A percentile compares a stretch with the other conserved stretches of the same genome.
Conservation (phyloP, 352 stramenopile species). For the Pseudoperonospora humuli region DNA sequence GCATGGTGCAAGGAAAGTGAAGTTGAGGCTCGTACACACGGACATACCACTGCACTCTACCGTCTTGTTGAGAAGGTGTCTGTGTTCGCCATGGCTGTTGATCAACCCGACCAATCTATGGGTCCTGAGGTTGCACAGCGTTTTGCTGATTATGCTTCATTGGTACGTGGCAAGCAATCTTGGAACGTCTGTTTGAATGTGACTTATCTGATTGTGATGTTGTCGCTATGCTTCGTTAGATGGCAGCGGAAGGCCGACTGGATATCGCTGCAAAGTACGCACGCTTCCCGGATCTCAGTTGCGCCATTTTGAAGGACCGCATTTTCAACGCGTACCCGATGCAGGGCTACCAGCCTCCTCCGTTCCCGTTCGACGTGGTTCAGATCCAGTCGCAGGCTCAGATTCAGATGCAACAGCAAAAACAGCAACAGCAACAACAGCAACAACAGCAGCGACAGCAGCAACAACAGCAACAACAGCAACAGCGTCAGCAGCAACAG, state of each 20-base stretch:
- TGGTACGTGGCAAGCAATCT: conserved; percentile 5
- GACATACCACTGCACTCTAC: conserved; percentile 85
- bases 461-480: conserved; percentile 30
- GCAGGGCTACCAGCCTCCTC: conserved; percentile 69
- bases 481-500: conserved; percentile 25
- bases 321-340: conserved; percentile 80
- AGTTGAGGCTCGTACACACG: conserved; percentile 53
- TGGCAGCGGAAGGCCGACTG: conserved; percentile 90
- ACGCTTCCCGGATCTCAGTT: conserved; percentile 67
- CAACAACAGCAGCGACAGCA: conserved; percentile 28
- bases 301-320: conserved; percentile 76
- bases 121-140: conserved; percentile 80
- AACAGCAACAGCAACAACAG: conserved; percentile 36
- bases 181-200: neutral
- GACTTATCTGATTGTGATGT: conserved; percentile 1
- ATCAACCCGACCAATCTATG: conserved; percentile 80
- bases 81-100: conserved; percentile 87
- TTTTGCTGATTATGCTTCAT: conserved; percentile 88
- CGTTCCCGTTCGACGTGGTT: conserved; percentile 79
- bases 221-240: conserved; percentile 29
- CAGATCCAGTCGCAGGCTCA: conserved; percentile 49
- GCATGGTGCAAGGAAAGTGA: conserved; percentile 89
- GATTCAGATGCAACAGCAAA: conserved; percentile 50
- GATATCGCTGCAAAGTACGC: conserved; percentile 91
- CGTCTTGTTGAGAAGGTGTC: conserved; percentile 96